Evolutionary conservation across 371 early-diverging fungal genomes (phyloP).

Genomic region (Gilbertella persicaria): DNA sequence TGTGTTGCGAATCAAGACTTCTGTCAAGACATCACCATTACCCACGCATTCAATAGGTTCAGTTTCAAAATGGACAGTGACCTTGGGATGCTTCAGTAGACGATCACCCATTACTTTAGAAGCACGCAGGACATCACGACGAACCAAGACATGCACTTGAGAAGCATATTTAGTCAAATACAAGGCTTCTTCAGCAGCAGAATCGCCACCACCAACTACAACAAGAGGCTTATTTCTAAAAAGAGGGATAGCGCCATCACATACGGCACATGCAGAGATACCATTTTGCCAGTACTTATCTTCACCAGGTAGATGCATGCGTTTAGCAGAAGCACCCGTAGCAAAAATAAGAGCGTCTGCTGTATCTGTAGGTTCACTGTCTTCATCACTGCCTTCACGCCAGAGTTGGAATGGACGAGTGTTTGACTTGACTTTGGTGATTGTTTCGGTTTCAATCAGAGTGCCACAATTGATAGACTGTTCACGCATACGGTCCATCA

Average conservation of each 20-base stretch:
- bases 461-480: constrained; percentile 45
- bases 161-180: constrained; percentile 82
- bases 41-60: constrained; percentile 86
- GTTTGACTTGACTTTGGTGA: constrained; percentile 80
- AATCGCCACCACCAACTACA: constrained; percentile 99
- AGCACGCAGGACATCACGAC: constrained; percentile 96
- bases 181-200: constrained; percentile 98
- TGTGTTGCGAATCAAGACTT: constrained; percentile 73
- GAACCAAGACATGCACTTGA: constrained; percentile 66
- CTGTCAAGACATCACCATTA: constrained; percentile 76
- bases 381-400: constrained; percentile 79
- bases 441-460: constrained; percentile 86
- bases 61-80: constrained; percentile 91
- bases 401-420: constrained; percentile 88
- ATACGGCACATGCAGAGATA: constrained; percentile 99
- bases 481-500: constrained; percentile 68
- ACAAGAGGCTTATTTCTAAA: constrained; percentile 92
- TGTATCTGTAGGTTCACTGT: constrained; percentile 67
- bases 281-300: constrained; percentile 71
- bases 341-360: constrained; percentile 93
- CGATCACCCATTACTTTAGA: constrained; percentile 95
- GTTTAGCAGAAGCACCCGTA: constrained; percentile 98
- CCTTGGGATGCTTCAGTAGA: constrained; percentile 82
- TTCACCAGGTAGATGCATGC: constrained; percentile 74
- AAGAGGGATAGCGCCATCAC: constrained; percentile 98